These are phyloP conservation scores for Rhizopus sp. DNA, from an alignment of 371 early-diverging fungal genomes.

Conservation along the genomic window DNA sequence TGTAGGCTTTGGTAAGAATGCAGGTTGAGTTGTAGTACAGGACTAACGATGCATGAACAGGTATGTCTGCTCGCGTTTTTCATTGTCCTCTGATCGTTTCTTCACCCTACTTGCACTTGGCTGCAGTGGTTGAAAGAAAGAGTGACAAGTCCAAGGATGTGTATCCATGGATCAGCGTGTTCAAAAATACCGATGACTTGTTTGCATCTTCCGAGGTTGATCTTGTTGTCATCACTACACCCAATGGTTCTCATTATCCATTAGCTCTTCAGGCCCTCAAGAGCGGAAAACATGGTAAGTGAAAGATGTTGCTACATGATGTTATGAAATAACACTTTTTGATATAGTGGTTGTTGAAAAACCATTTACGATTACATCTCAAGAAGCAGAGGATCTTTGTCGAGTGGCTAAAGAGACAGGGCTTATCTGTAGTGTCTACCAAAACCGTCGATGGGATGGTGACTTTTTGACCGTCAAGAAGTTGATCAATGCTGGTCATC, in stretches of 20 bases:
- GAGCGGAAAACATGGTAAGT: constrained; percentile 66
- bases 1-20: constrained; percentile 71
- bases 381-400: constrained; percentile 62
- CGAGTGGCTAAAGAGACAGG: constrained; percentile 57
- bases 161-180: constrained; percentile 59
- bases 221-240: constrained; percentile 75
- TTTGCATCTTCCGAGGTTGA: constrained; percentile 57
- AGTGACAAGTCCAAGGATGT: constrained; percentile 37
- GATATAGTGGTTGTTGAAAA: constrained; percentile 76
- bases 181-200: constrained; percentile 57
- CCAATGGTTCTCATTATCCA: constrained; percentile 68
- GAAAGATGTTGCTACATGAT: no score
- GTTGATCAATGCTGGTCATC: constrained; percentile 49
- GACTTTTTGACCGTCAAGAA: constrained; percentile 77
- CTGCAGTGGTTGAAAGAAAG: constrained; percentile 63
- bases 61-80: constrained; percentile 55
- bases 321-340: neutral
- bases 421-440: constrained; percentile 70
- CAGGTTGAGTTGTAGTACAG: no score
- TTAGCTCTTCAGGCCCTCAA: constrained; percentile 64
- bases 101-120: constrained; percentile 54
- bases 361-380: constrained; percentile 70
- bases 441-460: constrained; percentile 83
- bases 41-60: constrained; percentile 11
- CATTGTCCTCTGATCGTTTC: constrained; percentile 70